Evolutionary conservation across 2,329 filamentous ascomycete genomes (phyloP), one percentile per base, ranked within the genome.

Genomic region (Blumeria graminis): DNA sequence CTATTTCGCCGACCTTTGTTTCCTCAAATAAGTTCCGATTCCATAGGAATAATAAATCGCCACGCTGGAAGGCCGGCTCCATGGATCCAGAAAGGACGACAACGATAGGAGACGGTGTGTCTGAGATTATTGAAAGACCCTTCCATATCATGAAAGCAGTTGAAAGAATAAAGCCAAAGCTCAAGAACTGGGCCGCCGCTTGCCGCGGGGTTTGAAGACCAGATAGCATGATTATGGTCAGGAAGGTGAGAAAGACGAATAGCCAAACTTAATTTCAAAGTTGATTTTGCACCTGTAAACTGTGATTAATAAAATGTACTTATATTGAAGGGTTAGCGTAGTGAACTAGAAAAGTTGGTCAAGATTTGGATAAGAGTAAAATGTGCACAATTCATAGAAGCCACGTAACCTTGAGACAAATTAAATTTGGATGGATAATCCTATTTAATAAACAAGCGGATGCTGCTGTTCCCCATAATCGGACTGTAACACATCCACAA

Each of bases 141-240:
- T 86, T 86, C 82, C 76, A 79, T 64, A 85, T 66, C 81, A 85
- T 85, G 66, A 85, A 85, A 0, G 82, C 82, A 9, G 81, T 84
- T 5, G 77, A 80, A 56, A 86, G 77, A 52, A 86, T 81, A 58
- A 86, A 75, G 36, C 77, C 82, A 65, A 86, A 86, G 67, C 85
- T 85, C 62, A 86, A 76, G 58, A 82, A 65, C 69, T 85, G 81
- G 13, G 77, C 72, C 59, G 81, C 74, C 28, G 81, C 73, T 66
- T 84, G 80, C 60, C 82, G 78, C 51, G 79, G 76, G 65, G 80
- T 80, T 60, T 72, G 69, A 59, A 84, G 70, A 57, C 71, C 68
- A 60, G 74, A 72, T 58, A 81, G 67, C 77, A 81, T 80, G 48
- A 41, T 62, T 33, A 16, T 14, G 34, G 16, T 33, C 50, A 34